phyloP scores from a whole-genome alignment of 2,329 filamentous ascomycete species.

The Botrytis pseudocinerea region DNA sequence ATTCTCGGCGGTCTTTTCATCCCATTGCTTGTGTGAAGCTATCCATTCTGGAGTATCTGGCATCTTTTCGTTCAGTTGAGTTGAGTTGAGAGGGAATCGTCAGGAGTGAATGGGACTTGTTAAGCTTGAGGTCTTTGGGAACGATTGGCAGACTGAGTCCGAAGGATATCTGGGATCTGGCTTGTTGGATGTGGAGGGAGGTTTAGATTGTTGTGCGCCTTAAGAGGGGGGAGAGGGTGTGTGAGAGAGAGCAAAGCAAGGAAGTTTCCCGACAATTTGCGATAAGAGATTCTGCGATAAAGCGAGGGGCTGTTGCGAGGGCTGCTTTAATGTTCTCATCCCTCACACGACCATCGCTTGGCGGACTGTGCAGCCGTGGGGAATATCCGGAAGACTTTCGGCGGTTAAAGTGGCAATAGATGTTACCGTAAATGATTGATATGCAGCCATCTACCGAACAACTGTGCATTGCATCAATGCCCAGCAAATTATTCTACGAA shows the following conservation, averaged over 20 bases:
- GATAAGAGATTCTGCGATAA: constrained; percentile 16
- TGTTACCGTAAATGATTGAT: background rate
- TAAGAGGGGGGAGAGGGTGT: background rate
- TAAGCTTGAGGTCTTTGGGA: background rate
- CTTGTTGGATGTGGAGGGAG: background rate
- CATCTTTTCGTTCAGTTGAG: constrained; percentile 7
- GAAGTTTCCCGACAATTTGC: background rate
- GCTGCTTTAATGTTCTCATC: background rate
- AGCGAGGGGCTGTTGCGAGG: background rate
- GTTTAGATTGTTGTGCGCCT: background rate
- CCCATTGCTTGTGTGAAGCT: constrained; percentile 21
- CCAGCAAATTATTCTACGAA: background rate
- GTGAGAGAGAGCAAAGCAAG: background rate
- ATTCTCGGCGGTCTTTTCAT: constrained; percentile 59
- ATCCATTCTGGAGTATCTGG: constrained; percentile 21
- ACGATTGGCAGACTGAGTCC: background rate
- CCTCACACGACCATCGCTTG: background rate
- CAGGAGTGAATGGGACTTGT: background rate
- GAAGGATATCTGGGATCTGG: background rate
- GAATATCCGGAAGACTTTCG: background rate
- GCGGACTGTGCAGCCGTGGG: rapidly evolving
- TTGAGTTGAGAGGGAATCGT: background rate
- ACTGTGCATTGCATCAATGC: background rate
- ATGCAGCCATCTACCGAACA: background rate
- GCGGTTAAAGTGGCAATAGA: background rate